phyloP scores from a whole-genome alignment of 352 stramenopile species.

The Aphanomyces cochlioides region DNA sequence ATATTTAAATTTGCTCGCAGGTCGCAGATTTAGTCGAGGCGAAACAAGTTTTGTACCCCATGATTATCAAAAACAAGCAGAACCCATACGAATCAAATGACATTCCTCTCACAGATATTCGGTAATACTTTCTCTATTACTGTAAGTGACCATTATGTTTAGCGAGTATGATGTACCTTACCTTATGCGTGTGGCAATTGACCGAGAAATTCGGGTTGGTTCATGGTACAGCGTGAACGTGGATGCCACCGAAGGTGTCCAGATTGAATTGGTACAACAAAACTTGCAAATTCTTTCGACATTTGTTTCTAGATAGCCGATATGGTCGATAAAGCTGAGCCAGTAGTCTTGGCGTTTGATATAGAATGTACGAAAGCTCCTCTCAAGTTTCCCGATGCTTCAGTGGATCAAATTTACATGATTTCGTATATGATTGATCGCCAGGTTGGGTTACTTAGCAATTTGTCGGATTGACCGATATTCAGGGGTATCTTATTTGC shows the following conservation, averaged over 20 bases:
- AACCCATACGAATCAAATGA: constrained; percentile 48
- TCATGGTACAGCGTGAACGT: constrained; percentile 95
- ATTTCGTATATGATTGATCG: constrained; percentile 99
- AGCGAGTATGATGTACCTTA: constrained; percentile 98
- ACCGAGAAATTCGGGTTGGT: constrained; percentile 94
- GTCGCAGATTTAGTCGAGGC: constrained; percentile 60
- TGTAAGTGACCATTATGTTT: neutral
- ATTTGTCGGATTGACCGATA: neutral
- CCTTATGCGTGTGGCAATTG: constrained; percentile 93
- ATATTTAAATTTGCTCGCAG: neutral
- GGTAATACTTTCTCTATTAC: neutral
- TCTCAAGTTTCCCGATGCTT: constrained; percentile 97
- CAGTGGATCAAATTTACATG: constrained; percentile 93
- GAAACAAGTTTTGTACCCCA: constrained; percentile 56
- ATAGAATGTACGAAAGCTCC: constrained; percentile 99
- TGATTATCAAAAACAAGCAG: constrained; percentile 63
- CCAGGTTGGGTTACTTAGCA: constrained; percentile 32
- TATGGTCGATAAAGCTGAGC: constrained; percentile 91
- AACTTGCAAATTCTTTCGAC: no score
- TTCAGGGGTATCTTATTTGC: constrained; percentile 94
- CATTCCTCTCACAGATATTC: constrained; percentile 20
- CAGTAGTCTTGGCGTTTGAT: constrained; percentile 97
- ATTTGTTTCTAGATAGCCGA: constrained; percentile 40
- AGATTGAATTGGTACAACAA: constrained; percentile 7
- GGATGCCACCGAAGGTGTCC: constrained; percentile 33